Evolutionary conservation across 2,329 filamentous ascomycete genomes (phyloP).

Genomic region (Aspergillus sp.): DNA sequence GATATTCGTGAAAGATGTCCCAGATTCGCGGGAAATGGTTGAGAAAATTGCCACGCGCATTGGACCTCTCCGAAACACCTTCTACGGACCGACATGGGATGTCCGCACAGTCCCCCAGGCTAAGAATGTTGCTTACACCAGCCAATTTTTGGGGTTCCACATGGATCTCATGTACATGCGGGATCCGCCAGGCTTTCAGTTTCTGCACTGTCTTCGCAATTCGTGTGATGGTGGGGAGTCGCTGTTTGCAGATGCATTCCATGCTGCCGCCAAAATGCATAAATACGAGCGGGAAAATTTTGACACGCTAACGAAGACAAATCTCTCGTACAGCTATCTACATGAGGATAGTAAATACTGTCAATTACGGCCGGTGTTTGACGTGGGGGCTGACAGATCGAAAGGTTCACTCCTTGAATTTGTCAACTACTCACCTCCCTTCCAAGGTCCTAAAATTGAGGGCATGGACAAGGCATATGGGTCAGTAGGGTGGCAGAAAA

Average conservation of each 20-base stretch:
- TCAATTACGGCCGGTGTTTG: slow-evolving; percentile 57
- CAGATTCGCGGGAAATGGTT: slow-evolving; percentile 65
- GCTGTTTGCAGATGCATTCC: slow-evolving; percentile 76
- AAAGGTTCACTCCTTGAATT: slow-evolving; percentile 26
- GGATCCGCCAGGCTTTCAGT: slow-evolving; percentile 76
- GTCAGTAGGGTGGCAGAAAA: background rate
- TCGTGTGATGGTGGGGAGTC: slow-evolving; percentile 78
- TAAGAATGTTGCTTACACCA: slow-evolving; percentile 91
- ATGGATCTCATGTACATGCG: slow-evolving; percentile 90
- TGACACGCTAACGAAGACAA: slow-evolving; percentile 42
- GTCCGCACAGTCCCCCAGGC: slow-evolving; percentile 78
- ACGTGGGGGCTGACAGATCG: slow-evolving; percentile 25
- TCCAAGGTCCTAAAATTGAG: slow-evolving; percentile 56
- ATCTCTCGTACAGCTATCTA: slow-evolving; percentile 66
- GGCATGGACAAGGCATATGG: background rate
- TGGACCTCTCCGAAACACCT: slow-evolving; percentile 77
- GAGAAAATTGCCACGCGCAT: slow-evolving; percentile 69
- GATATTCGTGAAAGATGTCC: slow-evolving; percentile 74
- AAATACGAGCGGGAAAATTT: slow-evolving; percentile 14
- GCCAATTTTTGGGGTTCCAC: slow-evolving; percentile 77
- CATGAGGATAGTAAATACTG: slow-evolving; percentile 65
- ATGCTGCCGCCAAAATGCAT: slow-evolving; percentile 49
- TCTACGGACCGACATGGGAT: slow-evolving; percentile 90
- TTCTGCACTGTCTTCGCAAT: slow-evolving; percentile 87
- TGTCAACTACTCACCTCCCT: slow-evolving; percentile 76